A percentile compares a stretch with the other conserved stretches of the same genome.
phyloP scores from a whole-genome alignment of 2,329 filamentous ascomycete genomes.

The Cladosporium phlei region DNA sequence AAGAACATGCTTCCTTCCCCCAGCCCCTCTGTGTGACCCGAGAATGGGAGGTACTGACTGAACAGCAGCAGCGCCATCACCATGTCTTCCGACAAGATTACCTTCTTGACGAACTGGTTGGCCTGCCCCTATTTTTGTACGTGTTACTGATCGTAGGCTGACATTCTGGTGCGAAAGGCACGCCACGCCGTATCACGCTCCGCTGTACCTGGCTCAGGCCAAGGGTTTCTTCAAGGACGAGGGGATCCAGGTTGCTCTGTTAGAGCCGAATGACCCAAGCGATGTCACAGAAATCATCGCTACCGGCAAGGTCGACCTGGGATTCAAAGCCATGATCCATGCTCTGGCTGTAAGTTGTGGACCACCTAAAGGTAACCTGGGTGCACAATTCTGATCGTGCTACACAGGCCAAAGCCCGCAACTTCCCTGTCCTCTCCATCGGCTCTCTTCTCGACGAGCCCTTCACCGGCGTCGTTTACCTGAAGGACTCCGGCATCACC shows the following conservation, averaged over 20 bases:
- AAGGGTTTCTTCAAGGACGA: constrained; percentile 72
- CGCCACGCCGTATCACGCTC: constrained; percentile 75
- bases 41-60: constrained; percentile 21
- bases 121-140: background rate
- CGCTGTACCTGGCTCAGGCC: constrained; percentile 70
- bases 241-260: constrained; percentile 69
- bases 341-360: constrained; percentile 62
- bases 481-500: constrained; percentile 69
- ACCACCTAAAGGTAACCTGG: no score
- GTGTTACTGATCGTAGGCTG: background rate
- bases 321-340: constrained; percentile 82
- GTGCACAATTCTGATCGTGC: no score
- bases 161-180: constrained; percentile 51
- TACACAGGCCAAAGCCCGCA: constrained; percentile 68
- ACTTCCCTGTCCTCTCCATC: constrained; percentile 68
- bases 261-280: constrained; percentile 74
- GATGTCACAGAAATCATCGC: constrained; percentile 81
- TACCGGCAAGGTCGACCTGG: constrained; percentile 68
- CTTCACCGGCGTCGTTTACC: constrained; percentile 73
- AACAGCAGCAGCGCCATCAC: constrained; percentile 49
- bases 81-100: constrained; percentile 82
- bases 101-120: constrained; percentile 77
- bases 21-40: constrained; percentile 21
- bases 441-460: constrained; percentile 74
- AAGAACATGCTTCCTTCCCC: constrained; percentile 69